Evolutionary conservation across 176 grass and related monocot species (phyloP).

Genomic region (Thalia dealbata): DNA sequence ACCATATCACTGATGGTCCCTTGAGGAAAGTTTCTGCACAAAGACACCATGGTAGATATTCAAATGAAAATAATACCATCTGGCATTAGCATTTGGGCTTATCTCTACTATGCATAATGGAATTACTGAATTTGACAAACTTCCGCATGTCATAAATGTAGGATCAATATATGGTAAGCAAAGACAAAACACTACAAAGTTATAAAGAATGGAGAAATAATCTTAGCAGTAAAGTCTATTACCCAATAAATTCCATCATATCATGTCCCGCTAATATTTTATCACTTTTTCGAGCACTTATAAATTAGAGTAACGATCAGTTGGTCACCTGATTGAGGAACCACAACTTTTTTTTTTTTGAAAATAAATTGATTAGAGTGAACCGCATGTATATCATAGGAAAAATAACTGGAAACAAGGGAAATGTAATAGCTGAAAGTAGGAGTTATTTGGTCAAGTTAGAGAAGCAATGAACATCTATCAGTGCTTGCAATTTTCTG

Average conservation of each 20-base stretch:
- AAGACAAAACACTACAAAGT: not conserved
- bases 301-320: not conserved
- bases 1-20: conserved; percentile 89
- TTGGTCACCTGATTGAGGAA: not conserved
- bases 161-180: not conserved
- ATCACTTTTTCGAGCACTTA: not conserved
- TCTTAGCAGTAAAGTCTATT: not conserved
- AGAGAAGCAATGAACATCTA: too few relatives aligned
- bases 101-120: not conserved
- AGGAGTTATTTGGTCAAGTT: not conserved
- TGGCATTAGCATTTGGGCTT: not conserved
- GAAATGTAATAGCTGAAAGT: not conserved
- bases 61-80: not conserved
- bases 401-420: not conserved
- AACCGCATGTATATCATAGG: too few relatives aligned
- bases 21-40: conserved; percentile 90
- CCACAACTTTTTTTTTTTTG: not conserved
- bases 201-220: not conserved
- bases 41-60: not conserved
- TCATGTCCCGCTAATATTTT: not conserved
- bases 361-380: too few relatives aligned
- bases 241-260: not conserved
- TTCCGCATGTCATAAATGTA: not conserved
- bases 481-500: too few relatives aligned
- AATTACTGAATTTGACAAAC: not conserved